These are phyloP conservation scores for Botrytis paeoniae DNA, from an alignment of 2,329 filamentous ascomycete genomes.

Conservation along the genomic window DNA sequence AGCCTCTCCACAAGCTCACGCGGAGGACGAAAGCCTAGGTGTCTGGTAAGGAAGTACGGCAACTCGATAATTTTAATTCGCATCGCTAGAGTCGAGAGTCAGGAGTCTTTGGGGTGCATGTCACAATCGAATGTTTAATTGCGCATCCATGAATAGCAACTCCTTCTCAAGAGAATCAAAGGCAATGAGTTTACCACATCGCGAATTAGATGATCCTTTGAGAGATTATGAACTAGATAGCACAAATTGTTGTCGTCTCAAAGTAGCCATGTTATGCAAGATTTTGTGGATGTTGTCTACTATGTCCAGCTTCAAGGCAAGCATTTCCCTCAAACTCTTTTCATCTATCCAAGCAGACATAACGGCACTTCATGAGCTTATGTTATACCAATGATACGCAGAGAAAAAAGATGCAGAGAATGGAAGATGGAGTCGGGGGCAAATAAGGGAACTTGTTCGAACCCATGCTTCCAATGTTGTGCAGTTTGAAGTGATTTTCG, in stretches of 20 bases:
- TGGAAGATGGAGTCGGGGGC: background rate
- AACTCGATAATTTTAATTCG: background rate
- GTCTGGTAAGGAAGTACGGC: too few species aligned
- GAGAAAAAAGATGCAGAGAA: too few species aligned
- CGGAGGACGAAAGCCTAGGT: background rate
- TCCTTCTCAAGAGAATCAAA: background rate
- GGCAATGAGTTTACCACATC: background rate
- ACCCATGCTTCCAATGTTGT: background rate
- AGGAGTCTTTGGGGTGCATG: background rate
- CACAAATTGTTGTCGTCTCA: background rate
- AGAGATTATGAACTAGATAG: background rate
- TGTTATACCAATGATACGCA: background rate
- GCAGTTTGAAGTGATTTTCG: background rate
- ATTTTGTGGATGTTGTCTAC: too few species aligned
- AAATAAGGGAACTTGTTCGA: background rate
- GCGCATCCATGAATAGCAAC: background rate
- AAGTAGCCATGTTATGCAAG: background rate
- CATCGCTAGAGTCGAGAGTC: background rate
- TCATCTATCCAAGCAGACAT: background rate
- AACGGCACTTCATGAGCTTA: background rate
- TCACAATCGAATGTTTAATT: background rate
- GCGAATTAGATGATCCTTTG: background rate
- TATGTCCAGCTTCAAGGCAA: background rate
- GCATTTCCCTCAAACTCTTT: background rate
- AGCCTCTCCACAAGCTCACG: background rate